These are phyloP conservation scores for Aplosporella prunicola DNA, from an alignment of 2,329 filamentous ascomycete species.

Conservation along the genomic window DNA sequence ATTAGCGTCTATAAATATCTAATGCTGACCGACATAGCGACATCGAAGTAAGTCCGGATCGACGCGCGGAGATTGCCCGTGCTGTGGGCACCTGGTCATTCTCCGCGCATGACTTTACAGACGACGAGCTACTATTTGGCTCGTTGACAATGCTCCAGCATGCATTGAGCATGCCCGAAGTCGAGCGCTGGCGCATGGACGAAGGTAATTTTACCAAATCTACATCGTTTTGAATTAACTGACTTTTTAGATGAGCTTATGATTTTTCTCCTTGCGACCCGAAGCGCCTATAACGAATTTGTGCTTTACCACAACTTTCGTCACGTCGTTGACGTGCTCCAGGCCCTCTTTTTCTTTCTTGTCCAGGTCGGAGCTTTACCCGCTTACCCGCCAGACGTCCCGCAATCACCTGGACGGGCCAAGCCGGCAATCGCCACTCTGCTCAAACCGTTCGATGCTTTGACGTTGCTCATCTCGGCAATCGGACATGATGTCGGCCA, in stretches of 20 bases:
- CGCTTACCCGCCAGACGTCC: constrained; percentile 44
- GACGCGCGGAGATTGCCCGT: constrained; percentile 55
- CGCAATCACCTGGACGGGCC: too few species aligned
- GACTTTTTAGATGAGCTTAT: constrained; percentile 60
- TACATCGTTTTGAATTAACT: constrained; percentile 13
- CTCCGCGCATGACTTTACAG: constrained; percentile 77
- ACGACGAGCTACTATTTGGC: constrained; percentile 82
- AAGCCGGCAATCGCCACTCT: constrained; percentile 63
- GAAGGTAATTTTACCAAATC: constrained; percentile 53
- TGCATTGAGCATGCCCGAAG: constrained; percentile 68
- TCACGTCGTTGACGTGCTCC: constrained; percentile 90
- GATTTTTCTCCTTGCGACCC: constrained; percentile 77
- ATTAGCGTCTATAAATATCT: too few species aligned
- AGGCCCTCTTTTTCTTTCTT: constrained; percentile 86
- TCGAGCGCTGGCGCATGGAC: constrained; percentile 71
- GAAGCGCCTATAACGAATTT: constrained; percentile 91
- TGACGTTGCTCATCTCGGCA: constrained; percentile 86
- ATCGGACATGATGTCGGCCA: constrained; percentile 97
- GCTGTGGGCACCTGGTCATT: constrained; percentile 78
- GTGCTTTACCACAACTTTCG: constrained; percentile 98
- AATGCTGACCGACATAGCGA: constrained; percentile 36
- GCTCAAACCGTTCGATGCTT: constrained; percentile 75
- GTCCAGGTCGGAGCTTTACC: constrained; percentile 69
- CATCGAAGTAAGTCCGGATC: constrained; percentile 57
- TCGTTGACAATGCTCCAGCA: constrained; percentile 86